phyloP scores from a whole-genome alignment of 2,329 filamentous ascomycete genomes.

The Colletotrichum cereale region DNA sequence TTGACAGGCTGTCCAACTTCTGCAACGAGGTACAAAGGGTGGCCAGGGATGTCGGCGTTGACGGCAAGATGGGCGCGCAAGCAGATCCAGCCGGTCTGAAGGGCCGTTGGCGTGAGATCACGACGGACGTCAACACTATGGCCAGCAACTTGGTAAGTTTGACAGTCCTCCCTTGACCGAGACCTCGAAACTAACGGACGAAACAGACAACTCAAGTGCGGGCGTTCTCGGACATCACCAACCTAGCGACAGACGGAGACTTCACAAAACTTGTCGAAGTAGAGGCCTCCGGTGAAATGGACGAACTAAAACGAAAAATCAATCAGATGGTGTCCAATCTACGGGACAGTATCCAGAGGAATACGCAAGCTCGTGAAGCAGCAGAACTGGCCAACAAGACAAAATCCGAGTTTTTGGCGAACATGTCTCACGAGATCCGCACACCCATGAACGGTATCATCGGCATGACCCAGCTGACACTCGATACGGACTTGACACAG shows the following conservation, averaged over 20 bases:
- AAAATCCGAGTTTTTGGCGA: constrained; percentile 97
- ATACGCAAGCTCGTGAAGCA: constrained; percentile 94
- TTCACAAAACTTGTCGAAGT: constrained; percentile 98
- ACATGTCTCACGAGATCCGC: constrained; percentile 98
- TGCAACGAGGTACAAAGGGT: constrained; percentile 96
- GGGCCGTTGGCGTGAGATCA: constrained; percentile 98
- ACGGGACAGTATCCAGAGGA: constrained; percentile 94
- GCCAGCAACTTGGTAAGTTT: constrained; percentile 70
- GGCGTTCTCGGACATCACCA: constrained; percentile 98
- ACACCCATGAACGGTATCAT: constrained; percentile 99
- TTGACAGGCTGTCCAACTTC: constrained; percentile 93
- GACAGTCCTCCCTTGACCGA: constrained; percentile 7
- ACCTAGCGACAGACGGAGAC: constrained; percentile 94
- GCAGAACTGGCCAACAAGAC: constrained; percentile 98
- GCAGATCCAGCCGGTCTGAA: constrained; percentile 93
- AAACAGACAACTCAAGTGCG: constrained; percentile 93
- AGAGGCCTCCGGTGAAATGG: constrained; percentile 98
- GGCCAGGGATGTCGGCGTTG: constrained; percentile 95
- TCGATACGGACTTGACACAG: constrained; percentile 94
- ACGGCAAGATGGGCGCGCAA: constrained; percentile 98
- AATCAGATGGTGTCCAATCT: constrained; percentile 99
- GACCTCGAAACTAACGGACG: constrained; percentile 49
- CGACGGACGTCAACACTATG: constrained; percentile 96
- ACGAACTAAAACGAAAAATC: constrained; percentile 98
- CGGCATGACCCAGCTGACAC: constrained; percentile 95